Percentiles rank a stretch among this genome's conserved stretches.
Conservation (phyloP, 1,139 yeast species). For the Yamadazyma taylorii region DNA sequence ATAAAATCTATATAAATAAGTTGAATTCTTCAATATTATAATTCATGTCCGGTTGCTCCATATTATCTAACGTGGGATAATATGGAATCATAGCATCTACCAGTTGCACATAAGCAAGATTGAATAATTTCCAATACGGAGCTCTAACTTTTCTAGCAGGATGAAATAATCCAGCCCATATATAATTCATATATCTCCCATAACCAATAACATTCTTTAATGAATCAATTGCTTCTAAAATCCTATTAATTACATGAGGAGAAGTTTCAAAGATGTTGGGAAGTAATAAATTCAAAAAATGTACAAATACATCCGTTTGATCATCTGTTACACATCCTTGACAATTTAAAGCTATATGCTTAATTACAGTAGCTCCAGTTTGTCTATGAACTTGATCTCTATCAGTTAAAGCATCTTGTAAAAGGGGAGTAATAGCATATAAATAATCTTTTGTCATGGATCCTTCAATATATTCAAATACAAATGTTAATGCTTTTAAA, state of each 20-base stretch:
- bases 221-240: slow-evolving; percentile 79
- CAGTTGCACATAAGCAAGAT: slow-evolving; percentile 71
- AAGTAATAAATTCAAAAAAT: slow-evolving; percentile 68
- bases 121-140: slow-evolving; percentile 85
- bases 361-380: slow-evolving; percentile 88
- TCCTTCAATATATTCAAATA: slow-evolving; percentile 90
- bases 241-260: slow-evolving; percentile 87
- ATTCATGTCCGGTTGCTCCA: slow-evolving; percentile 14
- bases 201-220: slow-evolving; percentile 72
- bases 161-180: slow-evolving; percentile 89
- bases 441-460: slow-evolving; percentile 74
- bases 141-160: slow-evolving; percentile 86
- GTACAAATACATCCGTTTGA: slow-evolving; percentile 60
- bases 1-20: slow-evolving; percentile 24
- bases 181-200: slow-evolving; percentile 71
- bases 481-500: slow-evolving; percentile 84
- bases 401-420: slow-evolving; percentile 90
- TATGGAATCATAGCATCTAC: slow-evolving; percentile 79
- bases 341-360: slow-evolving; percentile 79
- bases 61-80: slow-evolving; percentile 62
- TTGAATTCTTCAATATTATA: slow-evolving; percentile 41
- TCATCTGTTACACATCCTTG: slow-evolving; percentile 75
- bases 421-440: slow-evolving; percentile 73
- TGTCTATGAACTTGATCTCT: slow-evolving; percentile 93
- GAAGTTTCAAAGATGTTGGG: slow-evolving; percentile 92